phyloP scores from a whole-genome alignment of 2,329 filamentous ascomycete genomes.

The Boeremia lycopersici region DNA sequence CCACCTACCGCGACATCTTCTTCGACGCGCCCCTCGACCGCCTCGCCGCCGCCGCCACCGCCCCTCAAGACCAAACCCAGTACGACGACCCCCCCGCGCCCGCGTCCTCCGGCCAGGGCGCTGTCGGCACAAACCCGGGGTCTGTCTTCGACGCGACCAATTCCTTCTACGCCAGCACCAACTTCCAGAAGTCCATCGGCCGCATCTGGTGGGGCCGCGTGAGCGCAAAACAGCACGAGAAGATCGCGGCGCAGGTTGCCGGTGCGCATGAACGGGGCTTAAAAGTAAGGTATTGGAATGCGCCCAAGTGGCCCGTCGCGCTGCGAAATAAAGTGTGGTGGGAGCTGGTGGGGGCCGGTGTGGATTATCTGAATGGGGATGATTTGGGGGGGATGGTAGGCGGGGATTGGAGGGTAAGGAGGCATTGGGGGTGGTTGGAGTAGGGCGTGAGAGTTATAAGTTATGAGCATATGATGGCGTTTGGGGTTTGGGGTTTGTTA shows the following conservation, averaged over 20 bases:
- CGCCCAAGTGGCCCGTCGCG: slow-evolving; percentile 61
- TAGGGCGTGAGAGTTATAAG: neutral
- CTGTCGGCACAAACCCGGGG: slow-evolving; percentile 47
- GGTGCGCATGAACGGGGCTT: slow-evolving; percentile 59
- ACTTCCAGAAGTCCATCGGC: slow-evolving; percentile 62
- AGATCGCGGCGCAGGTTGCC: slow-evolving; percentile 58
- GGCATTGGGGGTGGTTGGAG: slow-evolving; percentile 33
- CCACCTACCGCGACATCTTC: slow-evolving; percentile 60
- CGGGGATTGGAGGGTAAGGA: slow-evolving; percentile 53
- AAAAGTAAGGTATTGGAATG: slow-evolving; percentile 63
- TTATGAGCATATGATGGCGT: no score
- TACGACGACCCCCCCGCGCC: slow-evolving; percentile 4
- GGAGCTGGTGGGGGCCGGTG: slow-evolving; percentile 59
- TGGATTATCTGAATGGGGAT: slow-evolving; percentile 64
- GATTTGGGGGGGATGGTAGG: slow-evolving; percentile 58
- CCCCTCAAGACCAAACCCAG: slow-evolving; percentile 5
- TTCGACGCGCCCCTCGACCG: slow-evolving; percentile 58
- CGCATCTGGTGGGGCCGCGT: slow-evolving; percentile 56
- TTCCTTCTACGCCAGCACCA: slow-evolving; percentile 69
- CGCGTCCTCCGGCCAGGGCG: slow-evolving; percentile 50
- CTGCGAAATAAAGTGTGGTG: slow-evolving; percentile 62
- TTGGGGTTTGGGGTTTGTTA: no score
- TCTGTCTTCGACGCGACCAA: slow-evolving; percentile 56
- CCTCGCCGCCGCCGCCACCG: slow-evolving; percentile 36
- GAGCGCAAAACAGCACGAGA: slow-evolving; percentile 51